These are phyloP conservation scores for Boehmeria nivea DNA, from an alignment of 306 rosid genomes.

Conservation along the genomic window DNA sequence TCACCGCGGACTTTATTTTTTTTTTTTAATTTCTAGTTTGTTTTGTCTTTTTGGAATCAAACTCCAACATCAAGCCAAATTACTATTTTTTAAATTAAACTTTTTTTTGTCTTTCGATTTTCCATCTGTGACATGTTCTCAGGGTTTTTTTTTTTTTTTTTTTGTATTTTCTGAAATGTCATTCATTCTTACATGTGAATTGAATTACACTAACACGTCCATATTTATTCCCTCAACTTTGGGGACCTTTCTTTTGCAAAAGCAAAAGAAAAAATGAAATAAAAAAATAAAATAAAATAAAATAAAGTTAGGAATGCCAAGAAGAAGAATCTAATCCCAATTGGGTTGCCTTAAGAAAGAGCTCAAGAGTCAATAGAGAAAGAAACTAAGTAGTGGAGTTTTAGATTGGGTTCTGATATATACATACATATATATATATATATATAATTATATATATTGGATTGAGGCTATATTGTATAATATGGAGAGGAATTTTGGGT, in stretches of 20 bases:
- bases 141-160: no score
- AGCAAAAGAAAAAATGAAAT: background rate
- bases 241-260: constrained; percentile 9
- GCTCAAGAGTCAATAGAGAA: background rate
- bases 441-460: background rate
- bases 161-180: background rate
- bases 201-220: background rate
- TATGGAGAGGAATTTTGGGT: constrained; percentile 39
- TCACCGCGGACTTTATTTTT: background rate
- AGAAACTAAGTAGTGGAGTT: background rate
- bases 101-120: no score
- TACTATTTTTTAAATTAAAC: no score
- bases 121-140: background rate
- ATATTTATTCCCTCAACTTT: constrained; percentile 4
- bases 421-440: no score
- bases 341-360: constrained; percentile 1
- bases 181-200: no score
- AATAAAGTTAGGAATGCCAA: background rate
- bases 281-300: background rate
- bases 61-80: no score
- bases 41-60: no score
- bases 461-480: background rate
- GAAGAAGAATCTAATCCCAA: constrained; percentile 23
- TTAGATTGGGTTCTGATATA: background rate
- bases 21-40: background rate